These are phyloP conservation scores for Colletotrichum tropicale DNA, from an alignment of 2,329 filamentous ascomycete species.

Conservation along the genomic window DNA sequence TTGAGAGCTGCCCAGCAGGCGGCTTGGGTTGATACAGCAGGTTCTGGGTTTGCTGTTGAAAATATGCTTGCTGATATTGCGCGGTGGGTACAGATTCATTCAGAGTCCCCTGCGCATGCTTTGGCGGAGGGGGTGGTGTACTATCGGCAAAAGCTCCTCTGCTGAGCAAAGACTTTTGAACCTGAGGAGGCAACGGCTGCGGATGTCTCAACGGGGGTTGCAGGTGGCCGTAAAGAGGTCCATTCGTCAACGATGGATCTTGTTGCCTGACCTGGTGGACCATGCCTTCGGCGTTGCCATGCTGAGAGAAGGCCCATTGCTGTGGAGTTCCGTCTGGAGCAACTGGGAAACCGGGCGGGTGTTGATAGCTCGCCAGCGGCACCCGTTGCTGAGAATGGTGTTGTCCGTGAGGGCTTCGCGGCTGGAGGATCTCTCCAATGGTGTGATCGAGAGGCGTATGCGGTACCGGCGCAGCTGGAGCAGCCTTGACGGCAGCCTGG, in stretches of 20 bases:
- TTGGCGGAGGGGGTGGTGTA: conserved; percentile 20
- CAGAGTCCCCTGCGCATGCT: conserved; percentile 3
- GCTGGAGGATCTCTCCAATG: conserved; percentile 52
- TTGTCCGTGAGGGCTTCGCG: conserved; percentile 62
- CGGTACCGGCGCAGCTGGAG: conserved; percentile 33
- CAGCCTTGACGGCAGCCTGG: conserved; percentile 17
- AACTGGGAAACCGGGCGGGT: conserved; percentile 35
- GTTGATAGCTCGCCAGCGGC: conserved; percentile 23
- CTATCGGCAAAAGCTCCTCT: conserved; percentile 5
- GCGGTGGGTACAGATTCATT: background rate
- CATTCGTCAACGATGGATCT: background rate
- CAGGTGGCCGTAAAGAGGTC: background rate
- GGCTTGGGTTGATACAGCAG: conserved; percentile 19
- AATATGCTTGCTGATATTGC: background rate
- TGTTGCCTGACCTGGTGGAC: background rate
- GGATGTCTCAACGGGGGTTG: conserved; percentile 37
- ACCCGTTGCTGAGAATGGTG: conserved; percentile 23
- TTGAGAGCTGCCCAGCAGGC: conserved; percentile 28
- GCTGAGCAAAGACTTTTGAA: conserved; percentile 40
- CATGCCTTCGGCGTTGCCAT: background rate
- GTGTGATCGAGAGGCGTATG: conserved; percentile 62
- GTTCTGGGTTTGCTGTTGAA: conserved; percentile 19
- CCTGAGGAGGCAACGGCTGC: conserved; percentile 59
- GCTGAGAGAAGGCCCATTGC: conserved; percentile 6
- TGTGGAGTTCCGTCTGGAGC: conserved; percentile 4